Percentiles rank a stretch among this genome's conserved stretches.
Evolutionary conservation across 192 early-diverging fungal species (phyloP).

Genomic region (Podila horticola): DNA sequence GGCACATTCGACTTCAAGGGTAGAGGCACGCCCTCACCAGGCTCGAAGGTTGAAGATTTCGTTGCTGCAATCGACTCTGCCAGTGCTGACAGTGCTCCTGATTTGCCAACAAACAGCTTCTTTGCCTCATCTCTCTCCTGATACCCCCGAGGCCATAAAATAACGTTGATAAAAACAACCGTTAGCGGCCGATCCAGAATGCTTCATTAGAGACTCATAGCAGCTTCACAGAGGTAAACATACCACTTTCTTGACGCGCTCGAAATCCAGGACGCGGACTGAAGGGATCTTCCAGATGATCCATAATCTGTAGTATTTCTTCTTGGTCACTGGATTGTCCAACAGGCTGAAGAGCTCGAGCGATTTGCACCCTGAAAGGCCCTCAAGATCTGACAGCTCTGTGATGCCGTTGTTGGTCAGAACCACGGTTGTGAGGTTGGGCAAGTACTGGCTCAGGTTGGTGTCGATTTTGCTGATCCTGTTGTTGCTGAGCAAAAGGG

Average conservation of each 20-base stretch:
- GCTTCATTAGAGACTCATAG: too few relatives aligned
- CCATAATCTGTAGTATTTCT: slow-evolving; percentile 85
- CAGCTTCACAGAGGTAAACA: not conserved
- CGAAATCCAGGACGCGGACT: slow-evolving; percentile 90
- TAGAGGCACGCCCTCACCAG: slow-evolving; percentile 74
- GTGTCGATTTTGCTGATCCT: slow-evolving; percentile 85
- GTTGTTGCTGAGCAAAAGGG: slow-evolving; percentile 88
- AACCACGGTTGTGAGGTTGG: slow-evolving; percentile 82
- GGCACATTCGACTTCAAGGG: slow-evolving; percentile 65
- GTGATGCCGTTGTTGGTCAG: slow-evolving; percentile 87
- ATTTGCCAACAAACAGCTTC: slow-evolving; percentile 75
- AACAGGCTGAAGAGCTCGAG: slow-evolving; percentile 78
- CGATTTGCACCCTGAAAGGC: slow-evolving; percentile 57
- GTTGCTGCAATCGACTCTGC: slow-evolving; percentile 73
- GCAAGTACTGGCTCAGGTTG: slow-evolving; percentile 71
- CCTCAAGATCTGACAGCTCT: slow-evolving; percentile 89
- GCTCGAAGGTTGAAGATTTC: slow-evolving; percentile 86
- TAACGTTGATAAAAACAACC: not conserved
- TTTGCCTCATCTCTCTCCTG: slow-evolving; percentile 88
- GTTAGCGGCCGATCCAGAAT: not conserved
- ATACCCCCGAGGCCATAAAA: not conserved
- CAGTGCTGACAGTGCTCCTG: slow-evolving; percentile 72
- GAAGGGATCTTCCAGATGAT: slow-evolving; percentile 83
- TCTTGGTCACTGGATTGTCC: slow-evolving; percentile 90
- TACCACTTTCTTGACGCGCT: slow-evolving; percentile 76